Base-by-base conservation (phyloP, 352 stramenopile genomes). In the Phytophthora agathidicida region DNA sequence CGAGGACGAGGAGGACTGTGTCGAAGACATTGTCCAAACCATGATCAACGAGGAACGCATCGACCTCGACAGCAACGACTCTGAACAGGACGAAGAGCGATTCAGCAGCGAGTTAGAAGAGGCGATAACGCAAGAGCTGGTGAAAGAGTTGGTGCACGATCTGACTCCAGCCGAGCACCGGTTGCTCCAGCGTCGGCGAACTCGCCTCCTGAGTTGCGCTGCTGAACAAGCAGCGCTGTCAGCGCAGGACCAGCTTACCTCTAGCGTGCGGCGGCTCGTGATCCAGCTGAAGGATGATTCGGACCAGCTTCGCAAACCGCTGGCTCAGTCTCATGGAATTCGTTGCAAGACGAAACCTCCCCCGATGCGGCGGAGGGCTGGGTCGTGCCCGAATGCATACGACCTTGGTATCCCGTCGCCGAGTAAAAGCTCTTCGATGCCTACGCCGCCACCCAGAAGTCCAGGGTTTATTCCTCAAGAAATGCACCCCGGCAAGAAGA, bases 261-360 rank as follows among this genome's bases (percentile, higher is more conserved):
- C 76, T 20, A 91, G 81, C 42, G 65, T 95, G n/a, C 76, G 86
- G 0, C 81, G 83, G 3, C 68, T 95, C 6, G 83, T 93, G 43
- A 85, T 93, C 26, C 64, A 85, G 14, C 62, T 95, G 7, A 84
- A 91, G 60, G 65, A 86, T 23, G 80, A 91, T 22, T 83, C 79
- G 32, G 83, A 92, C 32, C 66, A 63, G 23, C 7, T 67, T 16
- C 31, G 58, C 38, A 52, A 57, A 14, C 60, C 66, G 10, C 3
- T 68, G 24, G 27, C 61, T n/a, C 44, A 60, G 28, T 63, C 58
- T 13, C 55, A 76, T 38, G 66, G 64, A 49, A 32, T 56, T 26
- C 42, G 64, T 3, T 43, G 47, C 20, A 67, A 67, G 24, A 47
- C 56, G 20, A 47, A 30, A 20, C 7, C 48, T 11, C 31, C 48